Evolutionary conservation across 2,329 filamentous ascomycete species (phyloP).

Genomic region (Bipolaris victoriae): DNA sequence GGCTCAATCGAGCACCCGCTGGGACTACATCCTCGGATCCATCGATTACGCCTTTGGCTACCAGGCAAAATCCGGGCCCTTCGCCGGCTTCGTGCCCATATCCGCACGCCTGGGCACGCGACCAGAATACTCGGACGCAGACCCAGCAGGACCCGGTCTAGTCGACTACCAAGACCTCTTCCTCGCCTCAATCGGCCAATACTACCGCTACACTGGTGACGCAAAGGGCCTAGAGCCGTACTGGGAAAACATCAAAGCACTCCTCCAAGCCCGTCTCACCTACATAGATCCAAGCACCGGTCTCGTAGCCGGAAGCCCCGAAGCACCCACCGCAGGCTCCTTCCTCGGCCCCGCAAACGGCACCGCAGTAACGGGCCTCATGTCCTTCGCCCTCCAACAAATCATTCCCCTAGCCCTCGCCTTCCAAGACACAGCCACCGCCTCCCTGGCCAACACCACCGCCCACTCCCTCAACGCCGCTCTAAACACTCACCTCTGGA

Average conservation of each 20-base stretch:
- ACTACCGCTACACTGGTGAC: conserved; percentile 1
- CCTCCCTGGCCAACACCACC: neutral
- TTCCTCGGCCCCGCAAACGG: conserved; percentile 4
- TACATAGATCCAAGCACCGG: neutral
- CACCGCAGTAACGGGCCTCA: neutral
- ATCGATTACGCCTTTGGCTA: conserved; percentile 22
- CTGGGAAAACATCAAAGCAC: conserved; percentile 2
- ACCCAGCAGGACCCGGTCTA: neutral
- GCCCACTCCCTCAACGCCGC: neutral
- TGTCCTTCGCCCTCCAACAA: neutral
- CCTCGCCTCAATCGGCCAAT: conserved; percentile 1
- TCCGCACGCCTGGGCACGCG: conserved; percentile 1
- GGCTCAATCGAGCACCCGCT: conserved; percentile 43
- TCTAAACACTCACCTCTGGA: conserved; percentile 40
- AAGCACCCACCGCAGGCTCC: neutral
- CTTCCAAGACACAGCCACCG: neutral
- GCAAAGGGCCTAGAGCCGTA: neutral
- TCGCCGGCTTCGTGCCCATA: conserved; percentile 1
- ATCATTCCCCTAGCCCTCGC: neutral
- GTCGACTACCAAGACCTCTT: conserved; percentile 11
- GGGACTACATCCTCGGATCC: conserved; percentile 46
- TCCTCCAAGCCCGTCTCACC: neutral
- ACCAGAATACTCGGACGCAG: conserved; percentile 1
- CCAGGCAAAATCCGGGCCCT: neutral
- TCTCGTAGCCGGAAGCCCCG: neutral